Conservation (phyloP, 352 stramenopile species). For the Globisporangium paddicum region DNA sequence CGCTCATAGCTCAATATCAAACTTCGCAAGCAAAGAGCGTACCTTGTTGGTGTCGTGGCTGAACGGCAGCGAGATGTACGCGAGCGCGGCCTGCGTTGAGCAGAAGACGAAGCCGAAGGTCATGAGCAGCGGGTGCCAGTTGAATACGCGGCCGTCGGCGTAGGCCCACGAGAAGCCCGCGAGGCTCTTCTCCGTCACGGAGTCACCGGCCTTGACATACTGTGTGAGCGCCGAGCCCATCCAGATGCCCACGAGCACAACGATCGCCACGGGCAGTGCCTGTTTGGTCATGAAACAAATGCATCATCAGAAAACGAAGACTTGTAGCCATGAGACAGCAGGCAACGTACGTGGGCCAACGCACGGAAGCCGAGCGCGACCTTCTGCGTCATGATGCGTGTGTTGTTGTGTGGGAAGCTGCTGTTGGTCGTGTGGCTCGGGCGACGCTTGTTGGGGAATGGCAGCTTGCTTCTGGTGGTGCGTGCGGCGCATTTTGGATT, state of each 20-base stretch:
- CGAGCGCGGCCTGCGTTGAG: slow-evolving; percentile 58
- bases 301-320: too few species aligned
- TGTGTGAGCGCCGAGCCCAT: slow-evolving; percentile 63
- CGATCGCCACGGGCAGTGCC: slow-evolving; percentile 43
- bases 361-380: not conserved
- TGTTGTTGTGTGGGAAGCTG: not conserved
- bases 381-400: slow-evolving; percentile 1
- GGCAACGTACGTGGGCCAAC: not conserved
- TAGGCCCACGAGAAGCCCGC: slow-evolving; percentile 68
- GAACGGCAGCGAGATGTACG: slow-evolving; percentile 67
- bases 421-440: not conserved
- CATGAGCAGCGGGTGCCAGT: slow-evolving; percentile 88
- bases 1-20: slow-evolving; percentile 6
- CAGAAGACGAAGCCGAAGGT: slow-evolving; percentile 79
- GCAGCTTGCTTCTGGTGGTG: not conserved
- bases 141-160: slow-evolving; percentile 69
- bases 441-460: not conserved
- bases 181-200: slow-evolving; percentile 38
- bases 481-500: not conserved
- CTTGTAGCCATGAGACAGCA: not conserved
- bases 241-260: slow-evolving; percentile 71
- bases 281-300: too few species aligned
- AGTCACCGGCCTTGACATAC: slow-evolving; percentile 37
- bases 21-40: not conserved
- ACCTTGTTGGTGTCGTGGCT: slow-evolving; percentile 67